Percentiles rank a stretch among this genome's conserved stretches.
phyloP scores from a whole-genome alignment of 192 early-diverging fungal species.

The Thamnidium elegans region DNA sequence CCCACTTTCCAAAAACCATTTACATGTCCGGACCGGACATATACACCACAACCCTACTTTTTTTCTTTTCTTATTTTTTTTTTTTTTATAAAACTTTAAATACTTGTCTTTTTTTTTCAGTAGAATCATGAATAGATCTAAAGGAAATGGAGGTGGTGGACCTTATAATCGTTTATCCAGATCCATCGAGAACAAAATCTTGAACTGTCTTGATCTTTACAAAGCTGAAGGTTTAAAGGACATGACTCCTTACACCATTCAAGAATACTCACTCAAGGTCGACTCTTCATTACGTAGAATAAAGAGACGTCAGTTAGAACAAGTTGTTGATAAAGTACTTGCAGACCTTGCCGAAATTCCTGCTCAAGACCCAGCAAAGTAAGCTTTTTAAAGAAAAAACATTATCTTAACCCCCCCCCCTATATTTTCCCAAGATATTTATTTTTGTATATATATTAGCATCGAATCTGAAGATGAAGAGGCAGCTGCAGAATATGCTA shows the following conservation, averaged over 20 bases:
- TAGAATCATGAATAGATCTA: conserved; percentile 4
- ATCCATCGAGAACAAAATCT: conserved; percentile 27
- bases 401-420: not conserved
- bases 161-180: conserved; percentile 8
- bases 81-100: not conserved
- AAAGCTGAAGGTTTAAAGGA: conserved; percentile 22
- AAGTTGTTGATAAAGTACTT: conserved; percentile 29
- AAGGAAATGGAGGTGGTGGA: conserved; percentile 17
- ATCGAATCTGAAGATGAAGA: conserved; percentile 6
- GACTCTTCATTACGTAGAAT: conserved; percentile 36
- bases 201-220: conserved; percentile 25
- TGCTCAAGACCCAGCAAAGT: not conserved
- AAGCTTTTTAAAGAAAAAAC: not conserved
- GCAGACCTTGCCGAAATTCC: not conserved
- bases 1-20: too few relatives aligned
- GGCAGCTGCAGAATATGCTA: conserved; percentile 30
- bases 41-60: not conserved
- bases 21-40: too few relatives aligned
- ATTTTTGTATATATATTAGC: not conserved
- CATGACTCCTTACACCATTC: conserved; percentile 12
- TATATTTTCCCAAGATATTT: not conserved
- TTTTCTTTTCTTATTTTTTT: conserved; percentile 9
- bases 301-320: conserved; percentile 39
- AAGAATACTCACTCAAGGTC: conserved; percentile 32
- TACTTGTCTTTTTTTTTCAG: conserved; percentile 6